These are phyloP conservation scores for Cystobasidium slooffiae DNA, from an alignment of 1,284 basidiomycete species.

Conservation along the genomic window DNA sequence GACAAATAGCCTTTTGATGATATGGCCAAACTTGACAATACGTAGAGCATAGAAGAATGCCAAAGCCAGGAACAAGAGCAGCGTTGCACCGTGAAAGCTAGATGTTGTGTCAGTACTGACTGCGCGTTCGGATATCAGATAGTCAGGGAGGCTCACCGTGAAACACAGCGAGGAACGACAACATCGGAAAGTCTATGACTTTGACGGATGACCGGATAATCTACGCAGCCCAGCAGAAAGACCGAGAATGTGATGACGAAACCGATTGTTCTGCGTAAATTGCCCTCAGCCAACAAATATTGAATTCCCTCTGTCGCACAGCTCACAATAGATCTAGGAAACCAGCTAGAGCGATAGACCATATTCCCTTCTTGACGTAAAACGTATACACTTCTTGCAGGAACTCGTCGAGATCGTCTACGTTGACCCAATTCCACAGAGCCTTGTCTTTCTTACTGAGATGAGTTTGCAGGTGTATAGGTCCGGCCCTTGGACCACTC, in stretches of 20 bases:
- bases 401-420: slow-evolving; percentile 92
- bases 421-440: slow-evolving; percentile 98
- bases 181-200: slow-evolving; percentile 72
- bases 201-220: slow-evolving; percentile 72
- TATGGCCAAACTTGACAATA: slow-evolving; percentile 60
- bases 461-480: slow-evolving; percentile 34
- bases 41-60: slow-evolving; percentile 73
- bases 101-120: neutral
- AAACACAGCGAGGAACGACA: slow-evolving; percentile 76
- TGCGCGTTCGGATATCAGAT: neutral
- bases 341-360: slow-evolving; percentile 85
- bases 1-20: slow-evolving; percentile 74
- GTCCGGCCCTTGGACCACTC: slow-evolving; percentile 10
- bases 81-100: slow-evolving; percentile 76
- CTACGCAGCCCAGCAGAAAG: slow-evolving; percentile 91
- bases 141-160: slow-evolving; percentile 64
- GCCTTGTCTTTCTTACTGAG: slow-evolving; percentile 69
- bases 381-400: slow-evolving; percentile 90
- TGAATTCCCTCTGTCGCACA: neutral
- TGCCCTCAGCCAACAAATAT: neutral
- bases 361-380: slow-evolving; percentile 94
- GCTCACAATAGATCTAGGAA: slow-evolving; percentile 89
- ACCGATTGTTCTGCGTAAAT: slow-evolving; percentile 75
- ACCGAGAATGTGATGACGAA: slow-evolving; percentile 97
- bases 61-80: slow-evolving; percentile 78